Evolutionary conservation across 2,329 filamentous ascomycete genomes (phyloP), one percentile per base, ranked within the genome.

Genomic region (Monosporascus ibericus): DNA sequence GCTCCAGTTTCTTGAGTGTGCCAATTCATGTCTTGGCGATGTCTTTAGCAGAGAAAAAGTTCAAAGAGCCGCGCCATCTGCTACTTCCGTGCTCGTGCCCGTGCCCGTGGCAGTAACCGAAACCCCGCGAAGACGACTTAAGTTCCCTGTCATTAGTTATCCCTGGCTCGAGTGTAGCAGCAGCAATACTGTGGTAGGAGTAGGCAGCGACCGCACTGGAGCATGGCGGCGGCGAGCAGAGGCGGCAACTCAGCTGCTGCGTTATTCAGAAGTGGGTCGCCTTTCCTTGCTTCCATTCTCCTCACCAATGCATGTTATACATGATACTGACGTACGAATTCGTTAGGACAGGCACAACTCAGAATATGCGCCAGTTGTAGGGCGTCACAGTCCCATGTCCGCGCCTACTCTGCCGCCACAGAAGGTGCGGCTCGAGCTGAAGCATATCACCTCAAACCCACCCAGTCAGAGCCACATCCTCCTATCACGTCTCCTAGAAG

Each of bases 191-290:
- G 9, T 50, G 49, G 53, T 58, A 54, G 55, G 56, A 55, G 50
- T 50, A 50, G 42, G 34, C 50, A 57, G 53, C 47, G 20, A 44
- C 44, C 51, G 47, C 48, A 49, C 40, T 50, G 53, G 27, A 73
- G 51, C 54, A 80, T 84, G 81, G 72, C 77, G 59, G 75, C 77
- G 60, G 75, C 79, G 62, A 81, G 80, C 72, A 79, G 80, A 74
- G 79, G 81, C 58, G 68, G 76, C 59, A 73, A 69, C 64, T 74
- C 75, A 65, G 67, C 76, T 54, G 71, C 75, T 61, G 72, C 72
- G 58, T 69, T 78, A 51, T 60, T 84, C 53, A 72, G 73, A 65
- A 72, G 82, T 84, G 64, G 65, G 77, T 66, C 42, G 6, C 6
- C 27, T 9, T 30, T 39, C 52, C 50, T 48, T 27, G 38, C 9